Evolutionary conservation across 345 rosid species (phyloP).

Genomic region (Eucalyptus cloeziana): DNA sequence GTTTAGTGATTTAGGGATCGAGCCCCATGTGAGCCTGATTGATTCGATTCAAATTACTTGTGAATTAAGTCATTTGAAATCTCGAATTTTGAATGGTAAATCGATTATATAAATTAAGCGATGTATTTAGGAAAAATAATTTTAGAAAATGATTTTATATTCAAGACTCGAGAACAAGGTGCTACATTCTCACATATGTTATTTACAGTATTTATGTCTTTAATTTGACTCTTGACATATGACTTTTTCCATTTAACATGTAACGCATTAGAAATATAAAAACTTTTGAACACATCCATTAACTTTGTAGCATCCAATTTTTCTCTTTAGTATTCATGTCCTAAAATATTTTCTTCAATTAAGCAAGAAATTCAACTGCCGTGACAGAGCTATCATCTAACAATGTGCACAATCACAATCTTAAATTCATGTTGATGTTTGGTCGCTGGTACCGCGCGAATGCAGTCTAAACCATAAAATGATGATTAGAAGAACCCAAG

Average conservation of each 20-base stretch:
- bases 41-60: background rate
- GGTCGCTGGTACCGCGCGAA: fast-evolving
- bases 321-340: background rate
- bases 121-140: background rate
- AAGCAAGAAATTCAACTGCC: fast-evolving
- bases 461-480: background rate
- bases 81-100: background rate
- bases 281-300: background rate
- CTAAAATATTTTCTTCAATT: background rate
- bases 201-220: background rate
- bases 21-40: fast-evolving
- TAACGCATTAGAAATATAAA: background rate
- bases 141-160: fast-evolving
- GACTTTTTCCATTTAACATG: background rate
- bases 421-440: background rate
- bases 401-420: background rate
- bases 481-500: background rate
- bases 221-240: background rate
- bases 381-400: fast-evolving
- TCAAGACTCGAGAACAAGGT: fast-evolving
- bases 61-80: background rate
- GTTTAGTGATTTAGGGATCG: fast-evolving
- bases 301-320: background rate
- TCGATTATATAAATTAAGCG: background rate
- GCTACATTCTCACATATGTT: background rate